Percentiles rank a stretch among this genome's conserved stretches.
Conservation (phyloP, 768 basidiomycete species). For the Artomyces pyxidatus region DNA sequence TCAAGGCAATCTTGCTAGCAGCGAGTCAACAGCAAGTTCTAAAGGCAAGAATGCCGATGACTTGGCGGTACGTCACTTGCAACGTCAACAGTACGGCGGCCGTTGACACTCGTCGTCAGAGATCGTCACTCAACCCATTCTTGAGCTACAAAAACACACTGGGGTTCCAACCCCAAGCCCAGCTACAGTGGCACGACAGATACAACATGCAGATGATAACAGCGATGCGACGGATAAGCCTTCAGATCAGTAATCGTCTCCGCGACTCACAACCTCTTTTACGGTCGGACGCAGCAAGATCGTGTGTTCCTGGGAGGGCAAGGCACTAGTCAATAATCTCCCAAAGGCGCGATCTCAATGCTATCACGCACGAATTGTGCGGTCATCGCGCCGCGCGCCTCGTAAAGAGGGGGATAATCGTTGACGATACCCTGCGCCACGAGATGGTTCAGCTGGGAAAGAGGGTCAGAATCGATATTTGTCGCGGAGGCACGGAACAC, state of each 20-base stretch:
- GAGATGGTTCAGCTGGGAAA: conserved; percentile 71
- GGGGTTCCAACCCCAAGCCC: too few species aligned
- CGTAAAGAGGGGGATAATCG: conserved; percentile 89
- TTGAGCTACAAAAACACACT: too few species aligned
- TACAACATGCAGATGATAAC: too few species aligned
- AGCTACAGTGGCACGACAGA: too few species aligned
- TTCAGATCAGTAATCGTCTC: conserved; percentile 58
- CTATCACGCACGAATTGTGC: conserved; percentile 71
- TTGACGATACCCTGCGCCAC: conserved; percentile 84
- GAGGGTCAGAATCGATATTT: not conserved
- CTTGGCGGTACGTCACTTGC: too few species aligned
- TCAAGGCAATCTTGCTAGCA: too few species aligned
- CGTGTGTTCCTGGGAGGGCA: conserved; percentile 61
- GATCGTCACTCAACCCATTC: too few species aligned
- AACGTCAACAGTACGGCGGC: too few species aligned
- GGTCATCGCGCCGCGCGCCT: conserved; percentile 81
- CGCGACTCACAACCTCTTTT: conserved; percentile 79
- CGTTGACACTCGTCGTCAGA: too few species aligned
- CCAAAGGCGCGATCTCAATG: not conserved
- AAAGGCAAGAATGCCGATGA: too few species aligned
- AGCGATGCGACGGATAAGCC: not conserved
- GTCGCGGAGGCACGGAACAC: conserved; percentile 17
- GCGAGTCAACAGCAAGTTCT: too few species aligned
- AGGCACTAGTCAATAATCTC: not conserved
- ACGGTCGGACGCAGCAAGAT: conserved; percentile 77